These are phyloP conservation scores for Auriscalpium orientale DNA, from an alignment of 768 basidiomycete genomes.

Conservation along the genomic window DNA sequence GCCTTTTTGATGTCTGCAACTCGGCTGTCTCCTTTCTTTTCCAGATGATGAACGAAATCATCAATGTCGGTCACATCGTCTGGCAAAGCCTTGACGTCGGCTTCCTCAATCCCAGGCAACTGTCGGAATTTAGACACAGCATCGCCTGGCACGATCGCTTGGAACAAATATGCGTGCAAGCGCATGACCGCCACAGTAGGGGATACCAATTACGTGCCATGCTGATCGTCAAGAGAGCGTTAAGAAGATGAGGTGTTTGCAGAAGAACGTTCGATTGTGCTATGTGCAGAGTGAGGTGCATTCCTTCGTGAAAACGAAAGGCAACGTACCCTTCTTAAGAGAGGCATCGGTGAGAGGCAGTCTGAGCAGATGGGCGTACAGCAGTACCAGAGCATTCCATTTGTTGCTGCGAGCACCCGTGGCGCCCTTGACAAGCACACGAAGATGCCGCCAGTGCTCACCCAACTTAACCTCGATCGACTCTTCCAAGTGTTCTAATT, in stretches of 20 bases:
- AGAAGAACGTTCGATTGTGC: slow-evolving; percentile 70
- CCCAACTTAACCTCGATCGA: slow-evolving; percentile 42
- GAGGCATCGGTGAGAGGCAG: slow-evolving; percentile 41
- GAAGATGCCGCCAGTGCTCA: slow-evolving; percentile 47
- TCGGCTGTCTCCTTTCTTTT: slow-evolving; percentile 43
- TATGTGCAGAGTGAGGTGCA: slow-evolving; percentile 22
- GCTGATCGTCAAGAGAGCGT: slow-evolving; percentile 74
- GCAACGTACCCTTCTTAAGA: slow-evolving; percentile 56
- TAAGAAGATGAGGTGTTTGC: slow-evolving; percentile 64
- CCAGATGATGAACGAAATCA: slow-evolving; percentile 41
- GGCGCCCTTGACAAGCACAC: slow-evolving; percentile 29
- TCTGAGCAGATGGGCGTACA: slow-evolving; percentile 83
- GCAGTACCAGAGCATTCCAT: slow-evolving; percentile 56
- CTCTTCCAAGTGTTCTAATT: slow-evolving; percentile 42
- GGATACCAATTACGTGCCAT: slow-evolving; percentile 83
- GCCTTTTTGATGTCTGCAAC: slow-evolving; percentile 53
- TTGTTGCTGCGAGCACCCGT: slow-evolving; percentile 29
- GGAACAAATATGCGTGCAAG: slow-evolving; percentile 74
- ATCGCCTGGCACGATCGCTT: slow-evolving; percentile 66
- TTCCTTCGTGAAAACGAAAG: background rate
- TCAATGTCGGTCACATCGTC: slow-evolving; percentile 31
- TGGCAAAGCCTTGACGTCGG: slow-evolving; percentile 38
- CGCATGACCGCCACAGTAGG: slow-evolving; percentile 76
- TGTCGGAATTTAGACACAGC: slow-evolving; percentile 50
- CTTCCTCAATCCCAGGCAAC: slow-evolving; percentile 61